Conservation (phyloP, 352 stramenopile species). For the Phytophthora kernoviae region DNA sequence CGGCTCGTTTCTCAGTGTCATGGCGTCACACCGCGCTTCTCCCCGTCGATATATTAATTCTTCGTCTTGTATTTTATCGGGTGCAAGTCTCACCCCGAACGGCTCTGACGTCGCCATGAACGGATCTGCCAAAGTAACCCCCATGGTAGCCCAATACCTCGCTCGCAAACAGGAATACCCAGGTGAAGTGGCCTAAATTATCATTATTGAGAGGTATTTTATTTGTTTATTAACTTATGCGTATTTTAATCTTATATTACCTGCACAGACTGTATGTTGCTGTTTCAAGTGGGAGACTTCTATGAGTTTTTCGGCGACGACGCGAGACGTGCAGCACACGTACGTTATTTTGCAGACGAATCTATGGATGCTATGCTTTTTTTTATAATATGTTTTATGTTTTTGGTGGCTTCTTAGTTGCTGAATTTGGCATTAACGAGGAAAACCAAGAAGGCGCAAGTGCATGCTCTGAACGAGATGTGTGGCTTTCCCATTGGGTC, state of each 20-base stretch:
- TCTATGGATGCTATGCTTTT: not conserved
- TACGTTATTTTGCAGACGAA: slow-evolving; percentile 17
- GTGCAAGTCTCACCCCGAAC: not conserved
- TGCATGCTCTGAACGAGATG: slow-evolving; percentile 67
- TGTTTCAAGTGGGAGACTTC: slow-evolving; percentile 87
- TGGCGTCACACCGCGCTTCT: not conserved
- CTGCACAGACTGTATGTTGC: slow-evolving; percentile 42
- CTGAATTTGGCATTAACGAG: slow-evolving; percentile 73
- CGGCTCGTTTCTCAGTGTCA: slow-evolving; percentile 5
- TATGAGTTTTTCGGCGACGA: slow-evolving; percentile 88
- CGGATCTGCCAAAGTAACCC: slow-evolving; percentile 37
- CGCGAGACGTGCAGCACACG: slow-evolving; percentile 66
- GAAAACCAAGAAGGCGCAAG: slow-evolving; percentile 63
- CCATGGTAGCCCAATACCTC: slow-evolving; percentile 78
- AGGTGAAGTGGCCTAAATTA: no score
- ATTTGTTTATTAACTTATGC: not conserved
- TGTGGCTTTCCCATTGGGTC: slow-evolving; percentile 78
- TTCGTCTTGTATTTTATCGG: slow-evolving; percentile 20
- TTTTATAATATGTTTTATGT: slow-evolving; percentile 4
- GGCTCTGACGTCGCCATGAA: slow-evolving; percentile 5
- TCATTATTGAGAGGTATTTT: not conserved
- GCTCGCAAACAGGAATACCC: slow-evolving; percentile 80
- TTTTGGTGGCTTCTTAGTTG: slow-evolving; percentile 40
- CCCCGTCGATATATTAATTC: slow-evolving; percentile 9
- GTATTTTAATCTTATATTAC: not conserved